phyloP scores from a whole-genome alignment of 2,329 filamentous ascomycete genomes.

The Hymenoscyphus fructigenus region DNA sequence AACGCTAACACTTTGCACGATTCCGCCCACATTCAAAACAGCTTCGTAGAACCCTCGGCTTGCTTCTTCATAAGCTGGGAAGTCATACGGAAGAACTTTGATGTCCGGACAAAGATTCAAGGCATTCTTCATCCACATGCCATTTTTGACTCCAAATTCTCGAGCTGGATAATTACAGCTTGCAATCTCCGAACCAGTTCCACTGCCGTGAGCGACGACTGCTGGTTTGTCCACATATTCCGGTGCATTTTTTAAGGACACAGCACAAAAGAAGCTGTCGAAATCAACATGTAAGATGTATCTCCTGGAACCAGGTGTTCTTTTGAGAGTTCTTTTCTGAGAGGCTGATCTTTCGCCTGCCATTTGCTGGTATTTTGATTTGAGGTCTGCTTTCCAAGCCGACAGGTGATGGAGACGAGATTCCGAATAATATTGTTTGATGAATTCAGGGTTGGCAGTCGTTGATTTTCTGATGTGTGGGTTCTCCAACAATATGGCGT shows the following conservation, averaged over 20 bases:
- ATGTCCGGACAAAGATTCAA: conserved; percentile 79
- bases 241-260: conserved; percentile 77
- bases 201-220: conserved; percentile 84
- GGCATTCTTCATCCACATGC: conserved; percentile 98
- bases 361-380: conserved; percentile 80
- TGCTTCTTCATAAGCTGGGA: conserved; percentile 89
- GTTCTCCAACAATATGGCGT: conserved; percentile 78
- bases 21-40: conserved; percentile 74
- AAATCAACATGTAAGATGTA: conserved; percentile 98
- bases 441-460: conserved; percentile 87
- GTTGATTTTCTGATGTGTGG: conserved; percentile 85
- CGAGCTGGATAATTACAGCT: conserved; percentile 96
- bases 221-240: conserved; percentile 76
- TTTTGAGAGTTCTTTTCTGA: conserved; percentile 47
- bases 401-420: conserved; percentile 93
- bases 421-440: conserved; percentile 93
- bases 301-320: conserved; percentile 62
- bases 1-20: conserved; percentile 94
- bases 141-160: conserved; percentile 85
- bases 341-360: conserved; percentile 65
- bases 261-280: conserved; percentile 96
- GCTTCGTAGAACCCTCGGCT: conserved; percentile 85
- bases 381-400: conserved; percentile 94
- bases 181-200: conserved; percentile 88
- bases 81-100: conserved; percentile 93